A percentile compares a stretch with the other conserved stretches of the same genome.
Evolutionary conservation across 345 rosid genomes (phyloP).

Genomic region (Gossypium arboreum): DNA sequence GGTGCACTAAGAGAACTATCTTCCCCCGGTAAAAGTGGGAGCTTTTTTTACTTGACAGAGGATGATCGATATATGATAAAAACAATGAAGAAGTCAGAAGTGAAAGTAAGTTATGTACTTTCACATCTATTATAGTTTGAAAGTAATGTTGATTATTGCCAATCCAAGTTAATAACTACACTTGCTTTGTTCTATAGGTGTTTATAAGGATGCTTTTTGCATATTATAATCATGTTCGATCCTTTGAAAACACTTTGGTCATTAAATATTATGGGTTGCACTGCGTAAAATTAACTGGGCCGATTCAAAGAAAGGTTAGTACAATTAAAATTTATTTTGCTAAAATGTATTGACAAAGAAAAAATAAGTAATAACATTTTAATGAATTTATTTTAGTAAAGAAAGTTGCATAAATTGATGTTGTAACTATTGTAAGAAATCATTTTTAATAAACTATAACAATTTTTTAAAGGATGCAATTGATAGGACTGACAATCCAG

Average conservation of each 20-base stretch:
- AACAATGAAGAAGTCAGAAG: constrained; percentile 93
- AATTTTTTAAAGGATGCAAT: neutral
- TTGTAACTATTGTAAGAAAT: neutral
- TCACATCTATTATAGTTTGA: neutral
- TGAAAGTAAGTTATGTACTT: constrained; percentile 48
- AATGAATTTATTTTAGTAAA: too few relatives aligned
- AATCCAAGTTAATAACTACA: neutral
- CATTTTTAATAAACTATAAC: neutral
- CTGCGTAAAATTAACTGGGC: constrained; percentile 76
- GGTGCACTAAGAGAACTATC: constrained; percentile 94
- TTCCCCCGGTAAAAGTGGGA: constrained; percentile 98
- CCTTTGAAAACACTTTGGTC: constrained; percentile 74
- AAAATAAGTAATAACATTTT: too few relatives aligned
- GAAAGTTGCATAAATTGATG: too few relatives aligned
- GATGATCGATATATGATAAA: constrained; percentile 96
- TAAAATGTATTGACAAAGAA: too few relatives aligned
- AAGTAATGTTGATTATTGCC: neutral
- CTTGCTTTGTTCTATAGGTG: constrained; percentile 43
- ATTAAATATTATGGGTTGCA: constrained; percentile 84
- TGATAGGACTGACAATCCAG: constrained; percentile 28
- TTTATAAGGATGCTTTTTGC: constrained; percentile 92
- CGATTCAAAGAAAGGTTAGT: constrained; percentile 75
- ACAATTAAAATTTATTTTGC: neutral
- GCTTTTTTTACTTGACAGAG: constrained; percentile 85
- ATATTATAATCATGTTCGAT: constrained; percentile 78